Percentiles rank a stretch among this genome's conserved stretches.
Evolutionary conservation across 371 early-diverging fungal species (phyloP).

Genomic region (Phascolomyces articulosus): DNA sequence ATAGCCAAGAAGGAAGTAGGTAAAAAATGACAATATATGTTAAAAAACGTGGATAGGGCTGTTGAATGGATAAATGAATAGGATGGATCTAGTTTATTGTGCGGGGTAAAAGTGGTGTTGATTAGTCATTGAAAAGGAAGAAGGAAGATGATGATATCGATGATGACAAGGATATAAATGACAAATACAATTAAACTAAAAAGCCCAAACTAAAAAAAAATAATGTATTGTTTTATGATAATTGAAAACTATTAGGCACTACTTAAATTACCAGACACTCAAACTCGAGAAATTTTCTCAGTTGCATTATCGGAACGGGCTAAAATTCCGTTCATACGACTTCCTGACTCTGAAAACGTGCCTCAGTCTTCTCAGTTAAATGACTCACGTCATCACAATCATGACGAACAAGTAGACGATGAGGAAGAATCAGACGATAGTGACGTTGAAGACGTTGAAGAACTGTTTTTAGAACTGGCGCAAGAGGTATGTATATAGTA

Average conservation of each 20-base stretch:
- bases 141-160: neutral
- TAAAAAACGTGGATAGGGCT: neutral
- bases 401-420: neutral
- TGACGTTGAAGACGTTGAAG: slow-evolving; percentile 32
- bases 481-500: slow-evolving; percentile 32
- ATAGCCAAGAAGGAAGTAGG: slow-evolving; percentile 13
- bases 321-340: slow-evolving; percentile 17
- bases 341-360: slow-evolving; percentile 10
- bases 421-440: slow-evolving; percentile 33
- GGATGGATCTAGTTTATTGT: too few relatives aligned
- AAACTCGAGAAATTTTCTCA: slow-evolving; percentile 23
- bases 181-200: too few relatives aligned
- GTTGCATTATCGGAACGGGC: slow-evolving; percentile 12
- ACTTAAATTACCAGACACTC: slow-evolving; percentile 17
- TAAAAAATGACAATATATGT: neutral
- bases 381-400: slow-evolving; percentile 3
- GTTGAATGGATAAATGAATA: neutral
- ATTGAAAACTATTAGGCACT: slow-evolving; percentile 1
- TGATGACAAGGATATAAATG: neutral
- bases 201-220: too few relatives aligned
- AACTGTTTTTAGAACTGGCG: slow-evolving; percentile 18
- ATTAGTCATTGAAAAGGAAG: neutral
- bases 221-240: neutral
- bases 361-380: neutral
- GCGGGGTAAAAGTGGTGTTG: too few relatives aligned